These are phyloP conservation scores for Elsinoe arachidis DNA, from an alignment of 2,329 filamentous ascomycete genomes.

Conservation along the genomic window DNA sequence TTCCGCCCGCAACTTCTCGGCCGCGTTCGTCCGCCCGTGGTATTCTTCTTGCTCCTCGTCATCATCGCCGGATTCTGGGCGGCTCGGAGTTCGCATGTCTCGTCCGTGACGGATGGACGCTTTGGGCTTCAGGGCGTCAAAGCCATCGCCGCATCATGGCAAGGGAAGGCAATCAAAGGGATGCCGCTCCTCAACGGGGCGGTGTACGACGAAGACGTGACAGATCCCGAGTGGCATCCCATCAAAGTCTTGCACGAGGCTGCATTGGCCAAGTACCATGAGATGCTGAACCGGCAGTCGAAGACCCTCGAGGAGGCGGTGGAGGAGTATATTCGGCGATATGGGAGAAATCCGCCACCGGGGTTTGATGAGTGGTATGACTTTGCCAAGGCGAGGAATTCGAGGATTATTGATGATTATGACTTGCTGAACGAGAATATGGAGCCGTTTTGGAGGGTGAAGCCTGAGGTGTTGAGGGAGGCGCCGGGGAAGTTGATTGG, in stretches of 20 bases:
- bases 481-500: background rate
- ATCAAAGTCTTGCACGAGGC: background rate
- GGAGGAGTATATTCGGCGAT: conserved; percentile 9
- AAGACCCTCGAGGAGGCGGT: background rate
- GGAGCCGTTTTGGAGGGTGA: conserved; percentile 10
- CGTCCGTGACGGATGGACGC: background rate
- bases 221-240: background rate
- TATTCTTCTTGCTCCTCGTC: background rate
- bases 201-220: background rate
- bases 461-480: background rate
- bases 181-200: background rate
- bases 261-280: background rate
- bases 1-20: background rate
- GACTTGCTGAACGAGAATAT: conserved; percentile 9
- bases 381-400: background rate
- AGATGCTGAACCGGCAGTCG: conserved; percentile 7
- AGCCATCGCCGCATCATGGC: background rate
- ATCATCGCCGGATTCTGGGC: background rate
- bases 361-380: conserved; percentile 12
- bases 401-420: conserved; percentile 12
- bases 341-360: conserved; percentile 9
- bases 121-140: background rate
- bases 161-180: background rate
- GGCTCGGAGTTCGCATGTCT: background rate
- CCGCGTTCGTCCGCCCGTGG: background rate